Conservation (phyloP, 371 early-diverging fungal genomes). For the Coemansia sp. region DNA sequence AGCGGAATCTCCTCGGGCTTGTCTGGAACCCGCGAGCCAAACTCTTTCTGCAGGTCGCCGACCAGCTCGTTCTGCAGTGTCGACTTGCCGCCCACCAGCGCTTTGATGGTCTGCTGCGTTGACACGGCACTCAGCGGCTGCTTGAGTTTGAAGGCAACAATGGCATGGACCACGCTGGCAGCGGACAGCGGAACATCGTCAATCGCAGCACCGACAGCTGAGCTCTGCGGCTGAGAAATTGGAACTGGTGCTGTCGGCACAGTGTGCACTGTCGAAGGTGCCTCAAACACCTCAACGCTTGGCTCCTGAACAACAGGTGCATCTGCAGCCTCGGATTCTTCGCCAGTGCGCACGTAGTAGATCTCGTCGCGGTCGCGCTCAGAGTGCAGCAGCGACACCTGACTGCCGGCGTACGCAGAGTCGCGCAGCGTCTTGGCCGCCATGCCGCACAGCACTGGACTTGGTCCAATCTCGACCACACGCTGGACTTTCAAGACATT, state of each 20-base stretch:
- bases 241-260: slow-evolving; percentile 49
- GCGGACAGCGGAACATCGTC: slow-evolving; percentile 77
- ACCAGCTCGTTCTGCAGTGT: slow-evolving; percentile 97
- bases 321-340: slow-evolving; percentile 38
- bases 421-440: slow-evolving; percentile 69
- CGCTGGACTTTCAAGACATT: slow-evolving; percentile 79
- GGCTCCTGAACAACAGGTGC: neutral
- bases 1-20: slow-evolving; percentile 89
- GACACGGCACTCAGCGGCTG: slow-evolving; percentile 76
- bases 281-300: slow-evolving; percentile 9
- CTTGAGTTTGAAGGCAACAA: slow-evolving; percentile 90
- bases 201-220: slow-evolving; percentile 13
- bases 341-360: slow-evolving; percentile 30
- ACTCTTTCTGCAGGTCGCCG: slow-evolving; percentile 94
- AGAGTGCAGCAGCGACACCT: slow-evolving; percentile 6
- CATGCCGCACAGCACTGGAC: slow-evolving; percentile 88
- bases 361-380: slow-evolving; percentile 17
- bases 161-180: slow-evolving; percentile 68
- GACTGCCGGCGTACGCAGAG: slow-evolving; percentile 56
- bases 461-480: slow-evolving; percentile 87
- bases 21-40: slow-evolving; percentile 80
- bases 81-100: slow-evolving; percentile 90
- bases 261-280: slow-evolving; percentile 44
- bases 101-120: slow-evolving; percentile 89
- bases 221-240: slow-evolving; percentile 9